phyloP scores from a whole-genome alignment of 495 filamentous ascomycete genomes.

The Penicillium lagena region DNA sequence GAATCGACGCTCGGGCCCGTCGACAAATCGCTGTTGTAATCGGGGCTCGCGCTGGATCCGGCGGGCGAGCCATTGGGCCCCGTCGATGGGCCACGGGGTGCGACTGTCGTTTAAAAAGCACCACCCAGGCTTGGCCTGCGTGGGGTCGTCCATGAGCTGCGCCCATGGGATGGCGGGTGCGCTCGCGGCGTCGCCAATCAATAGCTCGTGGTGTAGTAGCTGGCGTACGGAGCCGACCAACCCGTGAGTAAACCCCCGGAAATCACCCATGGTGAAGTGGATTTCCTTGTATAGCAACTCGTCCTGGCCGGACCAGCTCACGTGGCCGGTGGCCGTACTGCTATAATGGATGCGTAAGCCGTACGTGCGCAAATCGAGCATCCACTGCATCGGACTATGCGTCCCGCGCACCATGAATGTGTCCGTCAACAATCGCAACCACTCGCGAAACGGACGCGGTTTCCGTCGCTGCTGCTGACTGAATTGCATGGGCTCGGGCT shows the following conservation, averaged over 20 bases:
- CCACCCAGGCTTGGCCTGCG: conserved; percentile 3
- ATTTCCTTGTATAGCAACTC: conserved; percentile 5
- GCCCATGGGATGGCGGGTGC: conserved; percentile 3
- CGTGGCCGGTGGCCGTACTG: conserved; percentile 3
- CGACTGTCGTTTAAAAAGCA: conserved; percentile 7
- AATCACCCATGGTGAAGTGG: conserved; percentile 5
- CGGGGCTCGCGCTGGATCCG: not conserved
- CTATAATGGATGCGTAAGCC: conserved; percentile 26
- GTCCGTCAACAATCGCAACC: not conserved
- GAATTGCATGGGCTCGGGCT: not conserved
- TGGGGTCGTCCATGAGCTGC: conserved; percentile 1
- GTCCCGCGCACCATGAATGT: conserved; percentile 6
- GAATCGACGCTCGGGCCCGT: not conserved
- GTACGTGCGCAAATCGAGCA: conserved; percentile 22
- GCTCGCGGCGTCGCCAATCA: not conserved
- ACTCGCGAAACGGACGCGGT: not conserved
- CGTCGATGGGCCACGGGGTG: not conserved
- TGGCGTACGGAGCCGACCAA: not conserved
- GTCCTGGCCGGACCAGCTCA: conserved; percentile 2
- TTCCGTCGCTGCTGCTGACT: not conserved
- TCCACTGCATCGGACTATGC: conserved; percentile 3
- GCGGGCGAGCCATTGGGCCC: conserved; percentile 4
- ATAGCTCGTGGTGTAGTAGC: not conserved
- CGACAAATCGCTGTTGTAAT: conserved; percentile 1
- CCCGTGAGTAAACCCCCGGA: conserved; percentile 4